Evolutionary conservation across 768 basidiomycete genomes (phyloP).

Genomic region (Pisolithus orientalis): DNA sequence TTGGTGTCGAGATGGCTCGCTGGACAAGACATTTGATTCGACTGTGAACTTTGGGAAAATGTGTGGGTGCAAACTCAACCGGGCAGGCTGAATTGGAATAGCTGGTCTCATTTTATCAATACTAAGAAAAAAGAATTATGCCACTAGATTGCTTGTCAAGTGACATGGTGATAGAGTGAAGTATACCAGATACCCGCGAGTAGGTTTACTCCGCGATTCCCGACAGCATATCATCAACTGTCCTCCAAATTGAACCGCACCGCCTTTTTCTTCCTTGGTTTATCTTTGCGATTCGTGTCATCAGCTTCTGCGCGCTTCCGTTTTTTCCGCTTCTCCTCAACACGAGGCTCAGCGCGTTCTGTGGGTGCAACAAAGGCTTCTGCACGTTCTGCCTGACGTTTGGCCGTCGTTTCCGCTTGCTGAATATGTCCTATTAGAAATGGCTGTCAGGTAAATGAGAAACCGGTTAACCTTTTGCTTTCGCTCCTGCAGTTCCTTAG

Average conservation of each 20-base stretch:
- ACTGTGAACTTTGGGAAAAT: too few relatives aligned
- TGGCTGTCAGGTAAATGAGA: not conserved
- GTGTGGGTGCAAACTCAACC: too few relatives aligned
- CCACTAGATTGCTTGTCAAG: too few relatives aligned
- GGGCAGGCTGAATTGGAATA: not conserved
- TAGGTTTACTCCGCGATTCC: not conserved
- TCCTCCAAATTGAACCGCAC: slow-evolving; percentile 12
- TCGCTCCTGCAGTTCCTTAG: slow-evolving; percentile 60
- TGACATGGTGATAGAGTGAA: not conserved
- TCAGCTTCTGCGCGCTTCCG: slow-evolving; percentile 37
- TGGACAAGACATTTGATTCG: slow-evolving; percentile 29
- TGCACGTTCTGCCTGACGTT: slow-evolving; percentile 73
- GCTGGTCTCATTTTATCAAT: not conserved
- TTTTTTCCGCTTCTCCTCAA: slow-evolving; percentile 65
- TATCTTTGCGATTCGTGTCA: slow-evolving; percentile 17
- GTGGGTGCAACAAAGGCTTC: slow-evolving; percentile 83
- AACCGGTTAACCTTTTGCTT: slow-evolving; percentile 52
- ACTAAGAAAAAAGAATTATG: too few relatives aligned
- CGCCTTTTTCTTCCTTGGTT: slow-evolving; percentile 29
- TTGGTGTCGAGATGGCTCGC: slow-evolving; percentile 65
- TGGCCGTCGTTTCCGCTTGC: slow-evolving; percentile 74
- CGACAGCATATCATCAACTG: not conserved
- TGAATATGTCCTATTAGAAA: slow-evolving; percentile 23
- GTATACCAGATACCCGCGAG: not conserved
- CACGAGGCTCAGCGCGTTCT: slow-evolving; percentile 67